phyloP scores from a whole-genome alignment of 140 eudicot genomes.

The Anethum foeniculum region DNA sequence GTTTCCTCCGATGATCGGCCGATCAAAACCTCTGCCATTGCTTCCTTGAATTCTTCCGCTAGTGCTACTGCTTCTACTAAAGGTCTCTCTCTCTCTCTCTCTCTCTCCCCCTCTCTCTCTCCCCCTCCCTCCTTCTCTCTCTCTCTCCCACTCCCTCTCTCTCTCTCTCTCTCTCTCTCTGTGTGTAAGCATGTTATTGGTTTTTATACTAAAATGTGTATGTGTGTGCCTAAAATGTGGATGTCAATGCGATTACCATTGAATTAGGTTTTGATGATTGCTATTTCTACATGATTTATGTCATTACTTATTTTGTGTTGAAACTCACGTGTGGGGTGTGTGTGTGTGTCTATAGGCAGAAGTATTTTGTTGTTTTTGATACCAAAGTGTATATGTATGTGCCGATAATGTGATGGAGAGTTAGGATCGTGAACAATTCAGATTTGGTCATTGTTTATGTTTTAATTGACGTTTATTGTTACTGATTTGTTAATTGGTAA shows the following conservation, averaged over 20 bases:
- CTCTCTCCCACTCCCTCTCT: not conserved
- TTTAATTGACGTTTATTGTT: not conserved
- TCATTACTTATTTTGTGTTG: not conserved
- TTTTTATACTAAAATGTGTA: too few relatives aligned
- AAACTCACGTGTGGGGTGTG: not conserved
- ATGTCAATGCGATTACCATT: not conserved
- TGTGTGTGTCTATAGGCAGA: not conserved
- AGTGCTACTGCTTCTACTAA: constrained; percentile 54
- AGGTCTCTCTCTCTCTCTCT: constrained; percentile 29
- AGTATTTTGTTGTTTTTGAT: not conserved
- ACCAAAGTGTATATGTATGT: not conserved
- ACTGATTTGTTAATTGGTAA: not conserved
- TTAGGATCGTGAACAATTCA: not conserved
- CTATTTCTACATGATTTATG: not conserved
- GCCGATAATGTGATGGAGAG: not conserved
- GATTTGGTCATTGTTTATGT: not conserved
- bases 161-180: not conserved
- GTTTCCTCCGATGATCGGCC: constrained; percentile 16
- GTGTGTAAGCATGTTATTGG: not conserved
- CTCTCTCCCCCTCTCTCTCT: constrained; percentile 1
- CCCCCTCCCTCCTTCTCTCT: not conserved
- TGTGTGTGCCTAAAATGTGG: not conserved
- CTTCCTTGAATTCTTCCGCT: constrained; percentile 47
- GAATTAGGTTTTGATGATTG: not conserved
- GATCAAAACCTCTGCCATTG: constrained; percentile 24